Conservation (phyloP, 306 rosid species). For the Castanea crenata region DNA sequence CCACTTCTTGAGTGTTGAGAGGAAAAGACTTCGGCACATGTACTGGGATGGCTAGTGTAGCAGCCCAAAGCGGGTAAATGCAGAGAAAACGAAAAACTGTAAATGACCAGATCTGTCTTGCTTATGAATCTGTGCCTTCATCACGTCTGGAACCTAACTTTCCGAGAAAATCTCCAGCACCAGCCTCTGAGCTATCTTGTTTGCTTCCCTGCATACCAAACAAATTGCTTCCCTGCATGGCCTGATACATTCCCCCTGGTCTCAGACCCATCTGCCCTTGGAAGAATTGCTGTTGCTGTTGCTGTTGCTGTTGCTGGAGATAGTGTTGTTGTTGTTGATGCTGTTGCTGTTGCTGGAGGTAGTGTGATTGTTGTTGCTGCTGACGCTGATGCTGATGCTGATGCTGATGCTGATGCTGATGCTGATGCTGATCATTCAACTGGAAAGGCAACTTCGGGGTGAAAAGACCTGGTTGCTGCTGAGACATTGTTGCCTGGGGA, state of each 20-base stretch:
- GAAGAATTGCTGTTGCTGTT: background rate
- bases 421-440: constrained; percentile 34
- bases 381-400: constrained; percentile 27
- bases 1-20: background rate
- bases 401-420: constrained; percentile 28
- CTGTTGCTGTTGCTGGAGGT: constrained; percentile 34
- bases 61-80: background rate
- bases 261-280: constrained; percentile 30
- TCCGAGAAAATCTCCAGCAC: constrained; percentile 35
- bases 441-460: constrained; percentile 25
- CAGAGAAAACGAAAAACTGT: background rate
- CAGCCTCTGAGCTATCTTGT: constrained; percentile 32
- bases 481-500: constrained; percentile 28
- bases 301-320: constrained; percentile 37
- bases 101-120: background rate
- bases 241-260: constrained; percentile 25
- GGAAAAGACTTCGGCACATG: background rate
- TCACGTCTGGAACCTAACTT: constrained; percentile 11
- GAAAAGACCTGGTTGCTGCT: constrained; percentile 27
- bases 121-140: constrained; percentile 5
- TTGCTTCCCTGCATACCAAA: constrained; percentile 37
- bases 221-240: constrained; percentile 26
- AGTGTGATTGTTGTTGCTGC: constrained; percentile 17
- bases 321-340: constrained; percentile 21
- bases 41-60: background rate